These are phyloP conservation scores for Cubamyces sp. DNA, from an alignment of 768 basidiomycete species.

Conservation along the genomic window DNA sequence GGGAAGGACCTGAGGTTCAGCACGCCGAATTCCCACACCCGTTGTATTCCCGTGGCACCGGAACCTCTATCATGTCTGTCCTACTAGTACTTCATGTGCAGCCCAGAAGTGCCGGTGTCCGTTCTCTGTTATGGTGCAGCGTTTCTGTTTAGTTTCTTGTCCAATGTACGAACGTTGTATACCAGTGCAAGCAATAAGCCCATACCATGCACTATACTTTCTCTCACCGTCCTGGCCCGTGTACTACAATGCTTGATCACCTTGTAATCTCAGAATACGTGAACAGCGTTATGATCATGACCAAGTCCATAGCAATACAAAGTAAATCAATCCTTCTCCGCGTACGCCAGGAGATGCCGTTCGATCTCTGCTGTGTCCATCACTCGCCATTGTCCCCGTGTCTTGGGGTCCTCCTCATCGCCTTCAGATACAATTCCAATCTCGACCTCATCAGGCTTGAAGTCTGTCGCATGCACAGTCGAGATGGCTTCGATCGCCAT, in stretches of 20 bases:
- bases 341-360: constrained; percentile 79
- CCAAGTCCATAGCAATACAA: constrained; percentile 25
- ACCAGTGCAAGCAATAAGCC: too few species aligned
- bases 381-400: constrained; percentile 76
- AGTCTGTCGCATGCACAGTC: constrained; percentile 92
- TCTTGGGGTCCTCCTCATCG: constrained; percentile 73
- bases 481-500: constrained; percentile 95
- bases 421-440: constrained; percentile 87
- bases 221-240: too few species aligned
- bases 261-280: not conserved
- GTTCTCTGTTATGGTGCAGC: too few species aligned
- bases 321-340: constrained; percentile 76
- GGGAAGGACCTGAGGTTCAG: too few species aligned
- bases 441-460: constrained; percentile 94
- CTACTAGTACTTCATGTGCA: too few species aligned
- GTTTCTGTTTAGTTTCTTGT: not conserved
- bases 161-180: not conserved
- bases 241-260: too few species aligned
- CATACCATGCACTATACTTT: too few species aligned
- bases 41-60: too few species aligned
- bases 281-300: constrained; percentile 11
- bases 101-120: too few species aligned
- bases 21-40: too few species aligned
- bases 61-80: too few species aligned
- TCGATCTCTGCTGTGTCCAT: constrained; percentile 81